Evolutionary conservation across 805 yeast species (phyloP).

Genomic region (Cephaloascus fragrans): DNA sequence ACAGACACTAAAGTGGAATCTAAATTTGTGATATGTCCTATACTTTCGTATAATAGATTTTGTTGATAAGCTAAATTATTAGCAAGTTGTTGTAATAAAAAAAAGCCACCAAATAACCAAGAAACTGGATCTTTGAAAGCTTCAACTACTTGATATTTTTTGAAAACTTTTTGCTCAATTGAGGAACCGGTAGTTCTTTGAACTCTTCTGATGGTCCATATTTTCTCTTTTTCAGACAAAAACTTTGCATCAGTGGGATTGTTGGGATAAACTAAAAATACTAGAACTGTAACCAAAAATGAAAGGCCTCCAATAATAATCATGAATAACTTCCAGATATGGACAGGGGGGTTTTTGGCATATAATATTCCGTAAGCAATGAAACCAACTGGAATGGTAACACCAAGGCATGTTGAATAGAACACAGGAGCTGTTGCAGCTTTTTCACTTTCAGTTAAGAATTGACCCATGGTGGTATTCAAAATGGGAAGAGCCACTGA

Average conservation of each 20-base stretch:
- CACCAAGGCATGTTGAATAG: conserved; percentile 40
- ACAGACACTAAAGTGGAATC: conserved; percentile 15
- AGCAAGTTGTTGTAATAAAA: conserved; percentile 37
- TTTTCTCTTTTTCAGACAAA: conserved; percentile 37
- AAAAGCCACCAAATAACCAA: conserved; percentile 16
- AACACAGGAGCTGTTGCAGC: conserved; percentile 46
- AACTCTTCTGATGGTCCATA: conserved; percentile 32
- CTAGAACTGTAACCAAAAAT: conserved; percentile 11
- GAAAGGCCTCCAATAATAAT: conserved; percentile 50
- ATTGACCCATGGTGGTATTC: conserved; percentile 42
- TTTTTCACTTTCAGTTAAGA: conserved; percentile 32
- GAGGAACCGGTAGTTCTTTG: conserved; percentile 18
- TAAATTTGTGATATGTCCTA: conserved; percentile 23
- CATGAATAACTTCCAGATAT: conserved; percentile 45
- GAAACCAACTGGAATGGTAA: conserved; percentile 42
- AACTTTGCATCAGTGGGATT: conserved; percentile 45
- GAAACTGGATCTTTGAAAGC: conserved; percentile 31
- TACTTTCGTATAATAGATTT: conserved; percentile 32
- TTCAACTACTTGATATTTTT: conserved; percentile 39
- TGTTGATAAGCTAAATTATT: conserved; percentile 47
- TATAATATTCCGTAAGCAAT: conserved; percentile 29
- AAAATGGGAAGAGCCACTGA: conserved; percentile 11
- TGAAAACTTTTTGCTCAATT: conserved; percentile 37
- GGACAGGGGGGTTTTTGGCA: conserved; percentile 10
- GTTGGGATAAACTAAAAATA: conserved; percentile 37